Conservation (phyloP, 2,329 filamentous ascomycete genomes). For the Epichloe hybrida region DNA sequence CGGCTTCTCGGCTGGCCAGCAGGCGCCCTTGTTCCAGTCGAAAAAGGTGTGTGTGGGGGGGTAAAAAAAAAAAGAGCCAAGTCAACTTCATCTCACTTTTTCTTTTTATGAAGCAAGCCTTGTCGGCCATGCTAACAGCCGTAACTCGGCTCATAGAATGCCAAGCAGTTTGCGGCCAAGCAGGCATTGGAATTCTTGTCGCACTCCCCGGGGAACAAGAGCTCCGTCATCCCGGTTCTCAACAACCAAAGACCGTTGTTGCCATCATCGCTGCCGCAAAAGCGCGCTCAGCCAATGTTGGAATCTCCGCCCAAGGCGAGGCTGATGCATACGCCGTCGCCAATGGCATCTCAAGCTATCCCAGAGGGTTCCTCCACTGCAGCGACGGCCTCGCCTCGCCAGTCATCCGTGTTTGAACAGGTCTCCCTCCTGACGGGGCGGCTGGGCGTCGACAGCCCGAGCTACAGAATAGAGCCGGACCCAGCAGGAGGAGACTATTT, state of each 20-base stretch:
- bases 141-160: conserved; percentile 19
- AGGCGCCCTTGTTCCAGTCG: conserved; percentile 24
- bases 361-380: not conserved
- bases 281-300: not conserved
- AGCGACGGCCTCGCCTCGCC: not conserved
- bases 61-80: too few relatives aligned
- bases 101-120: too few relatives aligned
- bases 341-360: not conserved
- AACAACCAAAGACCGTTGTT: not conserved
- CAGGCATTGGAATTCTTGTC: conserved; percentile 31
- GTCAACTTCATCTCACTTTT: too few relatives aligned
- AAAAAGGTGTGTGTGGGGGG: conserved; percentile 30
- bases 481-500: conserved; percentile 16
- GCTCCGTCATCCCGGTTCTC: not conserved
- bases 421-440: conserved; percentile 20
- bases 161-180: conserved; percentile 39
- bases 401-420: conserved; percentile 10
- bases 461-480: conserved; percentile 19
- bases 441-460: conserved; percentile 20
- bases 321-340: not conserved
- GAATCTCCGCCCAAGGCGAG: not conserved
- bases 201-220: not conserved
- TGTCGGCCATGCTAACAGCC: not conserved
- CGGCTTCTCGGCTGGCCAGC: conserved; percentile 16
- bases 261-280: not conserved